Evolutionary conservation across 305 asterid species (phyloP).

Genomic region (Fraxinus platypoda): DNA sequence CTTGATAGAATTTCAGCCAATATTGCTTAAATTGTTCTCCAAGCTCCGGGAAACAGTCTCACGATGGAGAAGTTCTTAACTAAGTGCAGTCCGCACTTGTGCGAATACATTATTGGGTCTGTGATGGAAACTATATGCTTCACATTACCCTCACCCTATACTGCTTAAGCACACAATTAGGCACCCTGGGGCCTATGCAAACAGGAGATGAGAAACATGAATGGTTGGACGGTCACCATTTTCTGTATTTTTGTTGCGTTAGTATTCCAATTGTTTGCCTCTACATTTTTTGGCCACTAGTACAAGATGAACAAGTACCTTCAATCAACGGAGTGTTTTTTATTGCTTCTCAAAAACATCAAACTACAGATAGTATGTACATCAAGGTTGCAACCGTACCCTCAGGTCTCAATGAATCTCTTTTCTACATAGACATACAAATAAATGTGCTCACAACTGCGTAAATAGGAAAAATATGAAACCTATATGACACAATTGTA

Average conservation of each 20-base stretch:
- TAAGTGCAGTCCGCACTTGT: background rate
- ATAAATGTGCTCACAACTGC: background rate
- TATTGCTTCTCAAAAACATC: background rate
- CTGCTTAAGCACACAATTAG: background rate
- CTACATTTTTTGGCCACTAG: background rate
- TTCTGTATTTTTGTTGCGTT: background rate
- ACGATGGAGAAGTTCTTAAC: background rate
- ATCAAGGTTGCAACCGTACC: background rate
- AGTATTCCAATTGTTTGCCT: background rate
- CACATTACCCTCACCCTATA: background rate
- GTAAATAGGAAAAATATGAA: background rate
- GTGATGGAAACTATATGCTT: background rate
- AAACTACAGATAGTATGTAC: background rate
- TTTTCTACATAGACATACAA: background rate
- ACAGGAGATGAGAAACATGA: background rate
- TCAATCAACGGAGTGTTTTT: background rate
- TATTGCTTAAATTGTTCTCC: background rate
- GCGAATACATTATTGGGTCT: background rate
- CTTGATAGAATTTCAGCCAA: background rate
- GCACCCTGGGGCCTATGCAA: background rate
- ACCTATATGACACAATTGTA: background rate
- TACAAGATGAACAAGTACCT: background rate
- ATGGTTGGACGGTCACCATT: background rate
- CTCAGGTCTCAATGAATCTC: background rate
- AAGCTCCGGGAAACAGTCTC: background rate